Base-by-base conservation (phyloP, 202 grass and related monocot species). In the Saccharum hybrid region DNA sequence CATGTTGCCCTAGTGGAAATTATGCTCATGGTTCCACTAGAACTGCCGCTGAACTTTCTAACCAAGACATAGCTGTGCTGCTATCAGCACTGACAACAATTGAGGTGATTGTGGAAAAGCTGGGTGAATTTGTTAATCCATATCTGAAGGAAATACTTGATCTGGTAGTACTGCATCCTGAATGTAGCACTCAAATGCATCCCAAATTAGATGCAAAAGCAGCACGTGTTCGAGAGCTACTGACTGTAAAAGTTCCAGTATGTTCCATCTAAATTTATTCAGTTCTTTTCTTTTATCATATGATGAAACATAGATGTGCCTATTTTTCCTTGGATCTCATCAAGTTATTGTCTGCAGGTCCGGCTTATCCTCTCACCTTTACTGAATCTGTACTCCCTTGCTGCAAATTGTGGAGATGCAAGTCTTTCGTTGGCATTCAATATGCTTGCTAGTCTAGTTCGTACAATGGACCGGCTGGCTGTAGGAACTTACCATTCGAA, bases 91-190 rank as follows among this genome's bases (percentile, higher is more conserved):
- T 98, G 72, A 78, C 70, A 18, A 93, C 90, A 42, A 79, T 95
- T 33, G 57, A 61, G 57, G 57, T 26, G 57, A 61, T 61, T 61
- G 57, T 61, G 21, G 57, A 61, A 61, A 61, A 61, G 21, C 21
- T 98, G 84, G 89, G 91, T 2, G 96, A 90, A 62, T 95, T 95
- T 87, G 45, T 98, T 71, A 98, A 94, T 93, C 96, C 91, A 85
- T 98, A 98, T 89, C 76, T 98, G 68, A 86, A 76, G 41, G 86
- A 82, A 52, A 90, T 92, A 62, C 81, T 98, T 75, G 90, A 95
- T 87, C 89, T 95, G 43, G 72, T 95, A 37, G 75, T 98, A 68
- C 70, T 93, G 71, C 92, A 92, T 88, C 82, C 83, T 62, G 89
- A 95, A 79, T 93, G 88, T 90, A 71, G 78, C 84, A 51, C 80